phyloP scores from a whole-genome alignment of 176 grass and related monocot species.

The Echinochloa phyllopogon region DNA sequence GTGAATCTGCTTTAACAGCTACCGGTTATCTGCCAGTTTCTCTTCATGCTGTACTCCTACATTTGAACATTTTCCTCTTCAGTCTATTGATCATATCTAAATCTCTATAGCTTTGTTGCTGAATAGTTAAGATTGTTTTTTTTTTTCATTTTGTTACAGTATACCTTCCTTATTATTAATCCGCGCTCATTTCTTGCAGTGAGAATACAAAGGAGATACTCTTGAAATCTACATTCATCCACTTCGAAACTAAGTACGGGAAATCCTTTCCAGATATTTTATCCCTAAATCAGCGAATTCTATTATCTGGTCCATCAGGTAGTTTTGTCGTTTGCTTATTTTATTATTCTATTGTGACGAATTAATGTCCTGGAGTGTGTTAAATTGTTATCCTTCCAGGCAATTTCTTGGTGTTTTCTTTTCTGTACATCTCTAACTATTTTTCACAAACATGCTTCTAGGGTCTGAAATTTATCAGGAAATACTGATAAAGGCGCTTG shows the following conservation, averaged over 20 bases:
- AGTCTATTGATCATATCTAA: not conserved
- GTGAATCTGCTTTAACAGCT: constrained; percentile 18
- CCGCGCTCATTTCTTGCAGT: constrained; percentile 50
- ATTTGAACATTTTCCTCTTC: not conserved
- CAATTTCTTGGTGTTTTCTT: not conserved
- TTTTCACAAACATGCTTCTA: constrained; percentile 25
- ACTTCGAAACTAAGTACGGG: constrained; percentile 53
- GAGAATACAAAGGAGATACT: constrained; percentile 65
- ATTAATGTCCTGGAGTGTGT: constrained; percentile 9
- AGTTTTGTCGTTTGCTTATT: constrained; percentile 22
- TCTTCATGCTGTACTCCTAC: not conserved
- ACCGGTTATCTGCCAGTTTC: not conserved
- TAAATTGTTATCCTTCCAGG: not conserved
- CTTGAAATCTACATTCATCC: constrained; percentile 58
- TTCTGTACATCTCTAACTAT: constrained; percentile 28
- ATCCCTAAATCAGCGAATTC: constrained; percentile 70
- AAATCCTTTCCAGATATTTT: constrained; percentile 49
- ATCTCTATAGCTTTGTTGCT: not conserved
- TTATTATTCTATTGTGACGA: not conserved
- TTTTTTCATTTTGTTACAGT: not conserved
- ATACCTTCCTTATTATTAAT: constrained; percentile 14
- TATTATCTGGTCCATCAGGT: constrained; percentile 80
- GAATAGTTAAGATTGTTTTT: not conserved
- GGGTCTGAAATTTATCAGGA: constrained; percentile 88
- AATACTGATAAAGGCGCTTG: constrained; percentile 79